Percentiles rank a stretch among this genome's conserved stretches.
Evolutionary conservation across 768 basidiomycete genomes (phyloP).

Genomic region (Trametes gibbosa): DNA sequence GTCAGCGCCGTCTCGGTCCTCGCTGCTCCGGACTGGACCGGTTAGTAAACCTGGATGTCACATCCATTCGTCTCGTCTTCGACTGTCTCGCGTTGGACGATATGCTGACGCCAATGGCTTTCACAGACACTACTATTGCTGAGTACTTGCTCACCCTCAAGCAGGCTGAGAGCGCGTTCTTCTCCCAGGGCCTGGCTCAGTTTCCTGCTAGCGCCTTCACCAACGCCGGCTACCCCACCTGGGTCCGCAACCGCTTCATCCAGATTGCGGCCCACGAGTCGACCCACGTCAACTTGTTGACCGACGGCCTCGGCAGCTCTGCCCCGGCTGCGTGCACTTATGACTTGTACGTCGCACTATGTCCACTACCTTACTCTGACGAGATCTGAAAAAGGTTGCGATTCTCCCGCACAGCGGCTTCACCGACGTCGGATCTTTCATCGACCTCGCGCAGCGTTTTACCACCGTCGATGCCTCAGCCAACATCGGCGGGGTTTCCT

Average conservation of each 20-base stretch:
- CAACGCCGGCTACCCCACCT: conserved; percentile 45
- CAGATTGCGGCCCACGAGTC: conserved; percentile 56
- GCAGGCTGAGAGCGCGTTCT: conserved; percentile 45
- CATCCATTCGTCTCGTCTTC: no score
- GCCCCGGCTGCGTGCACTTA: conserved; percentile 17
- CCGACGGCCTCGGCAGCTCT: conserved; percentile 33
- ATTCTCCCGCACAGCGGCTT: conserved; percentile 36
- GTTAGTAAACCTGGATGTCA: no score
- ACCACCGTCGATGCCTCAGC: conserved; percentile 55
- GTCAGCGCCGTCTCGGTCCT: conserved; percentile 15
- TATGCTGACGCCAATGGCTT: no score
- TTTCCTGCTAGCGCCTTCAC: conserved; percentile 46
- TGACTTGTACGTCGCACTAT: conserved; percentile 13
- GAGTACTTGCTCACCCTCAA: conserved; percentile 48
- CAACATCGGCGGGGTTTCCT: conserved; percentile 53
- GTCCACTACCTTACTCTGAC: no score
- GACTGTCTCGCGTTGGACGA: no score
- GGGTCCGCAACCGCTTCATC: conserved; percentile 46
- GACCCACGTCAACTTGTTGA: conserved; percentile 52
- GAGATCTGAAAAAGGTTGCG: no score
- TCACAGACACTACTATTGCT: conserved; percentile 30
- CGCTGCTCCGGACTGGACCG: background rate
- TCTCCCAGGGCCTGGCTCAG: conserved; percentile 40
- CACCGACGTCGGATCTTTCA: conserved; percentile 43
- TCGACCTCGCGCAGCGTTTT: conserved; percentile 42